phyloP scores from a whole-genome alignment of 179 eudicot species.

The Vitellaria paradoxa region DNA sequence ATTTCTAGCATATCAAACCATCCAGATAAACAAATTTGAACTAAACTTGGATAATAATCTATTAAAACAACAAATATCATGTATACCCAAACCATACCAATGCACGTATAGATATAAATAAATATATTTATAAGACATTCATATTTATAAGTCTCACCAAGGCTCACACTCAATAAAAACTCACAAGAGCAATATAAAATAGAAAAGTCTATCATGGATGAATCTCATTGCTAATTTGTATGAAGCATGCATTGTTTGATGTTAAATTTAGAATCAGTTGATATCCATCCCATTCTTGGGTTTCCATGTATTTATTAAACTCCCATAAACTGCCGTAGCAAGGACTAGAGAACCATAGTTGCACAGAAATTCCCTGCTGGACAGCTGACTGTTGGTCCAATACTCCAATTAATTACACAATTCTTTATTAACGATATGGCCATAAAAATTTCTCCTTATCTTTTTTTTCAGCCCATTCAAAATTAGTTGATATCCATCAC shows the following conservation, averaged over 20 bases:
- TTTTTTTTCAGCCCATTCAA: too few species aligned
- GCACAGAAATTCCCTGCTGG: too few species aligned
- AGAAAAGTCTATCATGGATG: background rate
- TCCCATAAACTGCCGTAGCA: background rate
- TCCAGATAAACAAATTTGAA: background rate
- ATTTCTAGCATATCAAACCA: too few species aligned
- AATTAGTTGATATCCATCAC: background rate
- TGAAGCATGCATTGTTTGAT: background rate
- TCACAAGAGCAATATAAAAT: background rate
- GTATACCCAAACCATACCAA: background rate
- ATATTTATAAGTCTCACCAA: background rate
- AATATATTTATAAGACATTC: too few species aligned
- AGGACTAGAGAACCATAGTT: too few species aligned
- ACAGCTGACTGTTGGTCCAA: background rate
- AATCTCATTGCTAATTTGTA: background rate
- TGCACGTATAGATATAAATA: background rate
- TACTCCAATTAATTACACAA: background rate
- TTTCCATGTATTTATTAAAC: background rate
- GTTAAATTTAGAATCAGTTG: background rate
- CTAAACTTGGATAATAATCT: background rate
- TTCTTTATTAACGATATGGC: too few species aligned
- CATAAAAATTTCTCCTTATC: too few species aligned
- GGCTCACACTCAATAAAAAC: background rate
- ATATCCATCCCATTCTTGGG: constrained; percentile 2
- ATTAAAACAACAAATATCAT: background rate